phyloP scores from a whole-genome alignment of 495 filamentous ascomycete species.

The Aspergillus indologenus region DNA sequence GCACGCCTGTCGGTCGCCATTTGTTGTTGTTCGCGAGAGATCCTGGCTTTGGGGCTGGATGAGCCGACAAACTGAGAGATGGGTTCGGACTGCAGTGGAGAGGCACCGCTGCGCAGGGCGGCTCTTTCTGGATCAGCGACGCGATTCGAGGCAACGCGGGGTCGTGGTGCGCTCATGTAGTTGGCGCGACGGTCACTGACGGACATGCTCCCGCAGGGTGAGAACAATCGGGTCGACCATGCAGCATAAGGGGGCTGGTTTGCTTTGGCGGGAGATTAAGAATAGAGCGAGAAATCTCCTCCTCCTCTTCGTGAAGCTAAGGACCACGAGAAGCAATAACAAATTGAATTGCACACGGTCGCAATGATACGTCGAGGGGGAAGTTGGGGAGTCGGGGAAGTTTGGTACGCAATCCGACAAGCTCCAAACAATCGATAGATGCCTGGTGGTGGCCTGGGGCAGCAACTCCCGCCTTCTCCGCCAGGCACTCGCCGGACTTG shows the following conservation, averaged over 20 bases:
- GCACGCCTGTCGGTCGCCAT: conserved; percentile 35
- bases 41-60: conserved; percentile 33
- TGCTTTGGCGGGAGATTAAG: not conserved
- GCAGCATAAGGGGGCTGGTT: conserved; percentile 12
- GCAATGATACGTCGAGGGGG: conserved; percentile 9
- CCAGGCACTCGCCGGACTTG: conserved; percentile 43
- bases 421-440: conserved; percentile 10
- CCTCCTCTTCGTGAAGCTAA: not conserved
- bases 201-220: conserved; percentile 41
- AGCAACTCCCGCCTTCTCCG: conserved; percentile 14
- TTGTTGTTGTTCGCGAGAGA: conserved; percentile 34
- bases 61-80: conserved; percentile 39
- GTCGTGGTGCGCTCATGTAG: conserved; percentile 45
- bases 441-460: conserved; percentile 33
- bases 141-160: conserved; percentile 47
- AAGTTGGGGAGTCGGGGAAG: not conserved
- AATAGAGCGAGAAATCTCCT: too few relatives aligned
- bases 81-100: conserved; percentile 33
- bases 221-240: conserved; percentile 20
- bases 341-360: not conserved
- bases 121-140: conserved; percentile 39
- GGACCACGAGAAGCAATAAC: not conserved
- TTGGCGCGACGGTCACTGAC: conserved; percentile 44
- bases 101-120: conserved; percentile 30
- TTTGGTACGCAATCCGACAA: not conserved